These are phyloP conservation scores for Zanthoxylum bungeanum DNA, from an alignment of 345 rosid species.

Conservation along the genomic window DNA sequence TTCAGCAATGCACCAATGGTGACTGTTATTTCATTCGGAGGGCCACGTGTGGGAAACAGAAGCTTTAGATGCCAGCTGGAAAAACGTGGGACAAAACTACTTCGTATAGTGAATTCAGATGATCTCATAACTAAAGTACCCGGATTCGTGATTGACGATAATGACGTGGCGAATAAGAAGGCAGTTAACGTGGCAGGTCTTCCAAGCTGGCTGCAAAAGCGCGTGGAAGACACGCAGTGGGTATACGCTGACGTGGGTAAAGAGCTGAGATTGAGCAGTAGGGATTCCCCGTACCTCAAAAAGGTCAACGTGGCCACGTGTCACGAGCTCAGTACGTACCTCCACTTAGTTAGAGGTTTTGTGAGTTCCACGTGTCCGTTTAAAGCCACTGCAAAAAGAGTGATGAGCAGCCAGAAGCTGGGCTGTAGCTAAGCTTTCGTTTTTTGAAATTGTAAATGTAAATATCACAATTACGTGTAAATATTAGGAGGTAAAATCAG, in stretches of 20 bases:
- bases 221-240: slow-evolving; percentile 38
- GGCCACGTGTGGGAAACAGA: slow-evolving; percentile 67
- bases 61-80: slow-evolving; percentile 48
- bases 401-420: no score
- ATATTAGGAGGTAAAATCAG: no score
- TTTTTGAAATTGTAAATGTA: not conserved
- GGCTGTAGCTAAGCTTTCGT: not conserved
- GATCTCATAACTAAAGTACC: slow-evolving; percentile 61
- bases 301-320: slow-evolving; percentile 41
- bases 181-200: slow-evolving; percentile 12
- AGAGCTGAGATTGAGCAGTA: slow-evolving; percentile 50
- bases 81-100: slow-evolving; percentile 43
- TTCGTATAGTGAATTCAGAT: slow-evolving; percentile 62
- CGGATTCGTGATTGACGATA: slow-evolving; percentile 42
- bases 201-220: slow-evolving; percentile 42
- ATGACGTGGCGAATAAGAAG: not conserved
- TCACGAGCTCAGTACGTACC: slow-evolving; percentile 56
- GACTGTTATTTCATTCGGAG: slow-evolving; percentile 65
- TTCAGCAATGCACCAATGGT: slow-evolving; percentile 35
- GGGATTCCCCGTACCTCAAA: slow-evolving; percentile 33
- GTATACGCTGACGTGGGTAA: slow-evolving; percentile 59
- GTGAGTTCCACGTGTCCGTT: slow-evolving; percentile 52
- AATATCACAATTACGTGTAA: no score
- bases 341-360: slow-evolving; percentile 44
- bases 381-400: slow-evolving; percentile 32